A percentile compares a stretch with the other conserved stretches of the same genome.
phyloP scores from a whole-genome alignment of 2,329 filamentous ascomycete species.

The Paraphaeosphaeria sporulosa region DNA sequence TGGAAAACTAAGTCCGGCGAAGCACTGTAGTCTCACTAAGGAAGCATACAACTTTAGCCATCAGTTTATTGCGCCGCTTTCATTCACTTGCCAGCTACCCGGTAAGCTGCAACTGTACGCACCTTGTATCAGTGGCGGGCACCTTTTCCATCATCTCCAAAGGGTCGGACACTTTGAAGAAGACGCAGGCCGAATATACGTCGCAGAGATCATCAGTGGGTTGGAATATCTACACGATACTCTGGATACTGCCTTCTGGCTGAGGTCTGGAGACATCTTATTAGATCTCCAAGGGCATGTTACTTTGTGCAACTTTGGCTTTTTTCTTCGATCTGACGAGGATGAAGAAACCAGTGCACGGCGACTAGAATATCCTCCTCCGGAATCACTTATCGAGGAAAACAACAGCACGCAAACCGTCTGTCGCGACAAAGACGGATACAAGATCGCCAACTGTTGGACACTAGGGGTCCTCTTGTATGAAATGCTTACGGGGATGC shows the following conservation, averaged over 20 bases:
- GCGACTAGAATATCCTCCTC: slow-evolving; percentile 95
- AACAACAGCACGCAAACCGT: slow-evolving; percentile 74
- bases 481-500: slow-evolving; percentile 99
- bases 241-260: slow-evolving; percentile 92
- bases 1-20: background rate
- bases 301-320: background rate
- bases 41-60: slow-evolving; percentile 1
- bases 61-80: slow-evolving; percentile 93
- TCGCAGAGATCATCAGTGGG: slow-evolving; percentile 90
- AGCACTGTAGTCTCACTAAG: background rate
- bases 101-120: slow-evolving; percentile 96
- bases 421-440: background rate
- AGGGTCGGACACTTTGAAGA: slow-evolving; percentile 94
- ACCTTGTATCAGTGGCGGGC: slow-evolving; percentile 96
- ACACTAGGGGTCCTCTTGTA: slow-evolving; percentile 94
- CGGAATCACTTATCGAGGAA: slow-evolving; percentile 90
- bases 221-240: slow-evolving; percentile 92
- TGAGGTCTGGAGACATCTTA: slow-evolving; percentile 95
- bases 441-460: slow-evolving; percentile 96
- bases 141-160: slow-evolving; percentile 95
- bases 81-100: slow-evolving; percentile 93
- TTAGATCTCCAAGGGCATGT: slow-evolving; percentile 90
- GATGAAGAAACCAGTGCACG: slow-evolving; percentile 43
- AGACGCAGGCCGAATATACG: slow-evolving; percentile 93
- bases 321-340: slow-evolving; percentile 45